Evolutionary conservation across 805 yeast genomes (phyloP).

Genomic region (Priceomyces fermenticarens): DNA sequence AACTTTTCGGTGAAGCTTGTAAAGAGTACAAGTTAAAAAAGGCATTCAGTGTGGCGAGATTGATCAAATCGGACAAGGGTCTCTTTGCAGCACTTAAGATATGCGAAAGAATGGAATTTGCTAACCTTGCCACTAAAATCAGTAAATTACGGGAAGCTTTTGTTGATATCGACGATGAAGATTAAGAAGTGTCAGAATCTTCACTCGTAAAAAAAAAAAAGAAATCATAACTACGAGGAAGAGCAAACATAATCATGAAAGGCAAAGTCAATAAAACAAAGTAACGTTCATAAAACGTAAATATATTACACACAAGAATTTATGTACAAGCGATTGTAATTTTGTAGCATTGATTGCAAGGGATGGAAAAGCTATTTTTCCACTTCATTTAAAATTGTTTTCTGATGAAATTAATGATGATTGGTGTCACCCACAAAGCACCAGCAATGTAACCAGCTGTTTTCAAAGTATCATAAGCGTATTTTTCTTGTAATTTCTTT

Average conservation of each 20-base stretch:
- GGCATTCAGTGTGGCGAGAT: constrained; percentile 66
- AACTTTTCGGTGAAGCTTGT: constrained; percentile 74
- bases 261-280: neutral
- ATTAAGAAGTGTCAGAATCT: neutral
- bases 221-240: too few relatives aligned
- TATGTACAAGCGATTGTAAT: constrained; percentile 1
- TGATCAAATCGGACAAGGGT: constrained; percentile 75
- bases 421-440: constrained; percentile 59
- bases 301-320: constrained; percentile 1
- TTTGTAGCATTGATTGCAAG: neutral
- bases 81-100: constrained; percentile 80
- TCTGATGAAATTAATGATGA: constrained; percentile 51
- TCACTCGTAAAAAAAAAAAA: neutral
- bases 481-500: constrained; percentile 62
- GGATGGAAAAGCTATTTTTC: too few relatives aligned
- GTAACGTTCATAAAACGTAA: constrained; percentile 1
- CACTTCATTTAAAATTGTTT: constrained; percentile 37
- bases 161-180: constrained; percentile 15
- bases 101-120: constrained; percentile 59
- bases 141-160: constrained; percentile 36
- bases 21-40: constrained; percentile 58
- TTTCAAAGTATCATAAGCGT: constrained; percentile 55
- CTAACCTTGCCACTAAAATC: constrained; percentile 34
- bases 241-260: too few relatives aligned
- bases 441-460: constrained; percentile 63